A percentile compares a stretch with the other conserved stretches of the same genome.
Conservation (phyloP, 495 filamentous ascomycete genomes). For the Penicillium canariense region DNA sequence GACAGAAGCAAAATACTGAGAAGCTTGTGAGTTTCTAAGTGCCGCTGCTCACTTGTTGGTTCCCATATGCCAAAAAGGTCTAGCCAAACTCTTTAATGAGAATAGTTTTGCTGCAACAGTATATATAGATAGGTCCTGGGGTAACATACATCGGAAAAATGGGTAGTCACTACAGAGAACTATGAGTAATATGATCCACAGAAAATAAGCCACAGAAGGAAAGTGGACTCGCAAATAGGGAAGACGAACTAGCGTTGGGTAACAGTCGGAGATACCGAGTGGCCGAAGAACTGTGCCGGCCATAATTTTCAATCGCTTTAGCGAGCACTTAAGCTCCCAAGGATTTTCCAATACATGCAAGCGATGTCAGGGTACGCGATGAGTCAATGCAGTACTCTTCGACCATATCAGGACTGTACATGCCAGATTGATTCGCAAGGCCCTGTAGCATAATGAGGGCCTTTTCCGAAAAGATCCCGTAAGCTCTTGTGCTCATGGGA, state of each 20-base stretch:
- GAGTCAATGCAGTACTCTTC: conserved; percentile 4
- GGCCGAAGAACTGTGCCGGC: conserved; percentile 7
- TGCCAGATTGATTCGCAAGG: not conserved
- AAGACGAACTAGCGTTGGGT: not conserved
- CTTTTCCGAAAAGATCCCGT: not conserved
- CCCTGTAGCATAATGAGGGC: not conserved
- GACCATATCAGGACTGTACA: not conserved
- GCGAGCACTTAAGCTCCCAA: not conserved
- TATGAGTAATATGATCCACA: too few relatives aligned
- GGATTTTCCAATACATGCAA: conserved; percentile 13
- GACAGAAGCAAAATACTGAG: too few relatives aligned
- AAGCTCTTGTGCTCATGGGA: not conserved
- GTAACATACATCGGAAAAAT: too few relatives aligned
- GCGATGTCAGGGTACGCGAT: conserved; percentile 3
- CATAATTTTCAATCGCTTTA: conserved; percentile 8
- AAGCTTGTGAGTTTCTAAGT: too few relatives aligned
- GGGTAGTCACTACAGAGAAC: not conserved
- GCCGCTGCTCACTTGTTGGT: too few relatives aligned
- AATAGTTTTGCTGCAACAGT: too few relatives aligned
- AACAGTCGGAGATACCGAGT: conserved; percentile 4
- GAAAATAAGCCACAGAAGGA: too few relatives aligned
- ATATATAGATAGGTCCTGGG: too few relatives aligned
- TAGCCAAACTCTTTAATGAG: too few relatives aligned
- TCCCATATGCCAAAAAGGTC: too few relatives aligned
- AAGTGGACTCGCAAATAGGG: not conserved